Evolutionary conservation across 805 yeast genomes (phyloP).

Genomic region (Candida namnaoensis): DNA sequence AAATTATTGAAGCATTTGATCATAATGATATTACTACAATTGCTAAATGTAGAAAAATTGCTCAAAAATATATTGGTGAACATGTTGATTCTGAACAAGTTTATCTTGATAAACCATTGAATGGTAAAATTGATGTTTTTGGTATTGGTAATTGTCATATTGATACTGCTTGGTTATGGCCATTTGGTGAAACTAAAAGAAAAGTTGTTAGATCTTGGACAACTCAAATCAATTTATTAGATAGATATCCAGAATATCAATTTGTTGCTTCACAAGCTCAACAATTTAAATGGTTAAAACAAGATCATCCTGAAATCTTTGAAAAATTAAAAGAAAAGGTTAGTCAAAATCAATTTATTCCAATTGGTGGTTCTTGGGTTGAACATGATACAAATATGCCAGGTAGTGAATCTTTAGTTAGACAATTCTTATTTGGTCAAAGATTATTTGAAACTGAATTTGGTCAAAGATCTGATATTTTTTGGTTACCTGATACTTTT

Average conservation of each 20-base stretch:
- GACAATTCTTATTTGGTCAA: conserved; percentile 90
- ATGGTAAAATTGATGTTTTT: conserved; percentile 48
- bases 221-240: conserved; percentile 77
- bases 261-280: conserved; percentile 96
- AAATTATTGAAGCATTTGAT: conserved; percentile 80
- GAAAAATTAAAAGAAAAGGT: conserved; percentile 51
- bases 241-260: conserved; percentile 83
- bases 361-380: conserved; percentile 97
- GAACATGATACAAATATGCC: conserved; percentile 96
- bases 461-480: conserved; percentile 64
- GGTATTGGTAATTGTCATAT: conserved; percentile 95
- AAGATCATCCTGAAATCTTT: conserved; percentile 80
- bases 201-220: conserved; percentile 95
- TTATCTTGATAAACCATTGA: conserved; percentile 30
- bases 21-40: conserved; percentile 53
- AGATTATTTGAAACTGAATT: conserved; percentile 73
- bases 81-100: conserved; percentile 61
- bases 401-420: conserved; percentile 80
- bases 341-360: conserved; percentile 67
- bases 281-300: conserved; percentile 85
- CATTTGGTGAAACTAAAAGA: conserved; percentile 93
- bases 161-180: conserved; percentile 99
- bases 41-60: conserved; percentile 55
- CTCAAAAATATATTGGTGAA: conserved; percentile 55
- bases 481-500: conserved; percentile 97